Evolutionary conservation across 345 rosid species (phyloP).

Genomic region (Dimocarpus longan): DNA sequence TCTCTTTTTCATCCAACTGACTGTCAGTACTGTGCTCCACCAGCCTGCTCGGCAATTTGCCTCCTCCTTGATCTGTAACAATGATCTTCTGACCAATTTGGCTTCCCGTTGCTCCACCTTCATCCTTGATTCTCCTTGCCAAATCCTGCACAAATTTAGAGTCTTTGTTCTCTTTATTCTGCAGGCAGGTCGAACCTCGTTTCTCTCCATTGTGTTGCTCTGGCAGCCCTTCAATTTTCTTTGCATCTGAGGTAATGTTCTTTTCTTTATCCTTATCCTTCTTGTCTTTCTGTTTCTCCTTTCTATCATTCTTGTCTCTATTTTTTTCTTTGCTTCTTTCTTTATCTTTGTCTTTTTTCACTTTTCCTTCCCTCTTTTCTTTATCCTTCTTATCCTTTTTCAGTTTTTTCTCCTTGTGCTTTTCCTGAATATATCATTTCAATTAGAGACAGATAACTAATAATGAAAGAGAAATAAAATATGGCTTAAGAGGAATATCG

Average conservation of each 20-base stretch:
- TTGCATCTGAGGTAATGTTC: constrained; percentile 32
- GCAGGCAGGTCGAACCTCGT: constrained; percentile 30
- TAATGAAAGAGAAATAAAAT: not conserved
- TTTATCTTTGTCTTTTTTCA: constrained; percentile 46
- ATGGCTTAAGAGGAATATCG: too few species aligned
- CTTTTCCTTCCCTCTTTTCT: constrained; percentile 53
- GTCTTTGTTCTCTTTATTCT: constrained; percentile 38
- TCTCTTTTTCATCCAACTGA: constrained; percentile 32
- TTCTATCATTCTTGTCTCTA: constrained; percentile 48
- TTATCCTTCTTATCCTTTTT: constrained; percentile 57
- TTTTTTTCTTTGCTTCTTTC: constrained; percentile 57
- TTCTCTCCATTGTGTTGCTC: constrained; percentile 31
- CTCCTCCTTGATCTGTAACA: constrained; percentile 31
- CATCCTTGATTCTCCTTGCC: constrained; percentile 55
- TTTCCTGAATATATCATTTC: constrained; percentile 44
- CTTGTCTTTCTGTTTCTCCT: constrained; percentile 53
- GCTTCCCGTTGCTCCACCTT: constrained; percentile 47
- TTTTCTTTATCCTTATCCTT: constrained; percentile 46
- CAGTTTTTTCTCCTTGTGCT: constrained; percentile 52
- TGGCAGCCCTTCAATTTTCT: constrained; percentile 31
- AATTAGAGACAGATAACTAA: not conserved
- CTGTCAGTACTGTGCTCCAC: constrained; percentile 23
- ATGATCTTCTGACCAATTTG: constrained; percentile 37
- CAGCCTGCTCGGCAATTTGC: constrained; percentile 27
- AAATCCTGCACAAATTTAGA: constrained; percentile 49